Percentiles rank a stretch among this genome's conserved stretches.
These are phyloP conservation scores for Citeromyces matritensis DNA, from an alignment of 805 yeast species.

Conservation along the genomic window DNA sequence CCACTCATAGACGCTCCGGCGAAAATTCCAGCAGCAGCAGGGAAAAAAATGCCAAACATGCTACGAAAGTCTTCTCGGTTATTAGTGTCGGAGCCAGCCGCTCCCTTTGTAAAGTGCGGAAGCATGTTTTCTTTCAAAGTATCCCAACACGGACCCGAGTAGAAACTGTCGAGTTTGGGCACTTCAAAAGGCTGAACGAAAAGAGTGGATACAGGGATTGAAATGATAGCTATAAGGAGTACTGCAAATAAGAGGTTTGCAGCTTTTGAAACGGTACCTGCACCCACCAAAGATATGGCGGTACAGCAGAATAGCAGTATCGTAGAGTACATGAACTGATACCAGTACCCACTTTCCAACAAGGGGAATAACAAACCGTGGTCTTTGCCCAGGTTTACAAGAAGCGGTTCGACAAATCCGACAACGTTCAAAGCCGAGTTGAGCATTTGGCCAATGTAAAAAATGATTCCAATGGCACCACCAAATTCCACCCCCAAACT, in stretches of 20 bases:
- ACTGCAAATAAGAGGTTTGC: conserved; percentile 62
- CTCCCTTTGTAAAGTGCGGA: conserved; percentile 78
- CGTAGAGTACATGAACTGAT: conserved; percentile 61
- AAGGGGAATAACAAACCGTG: conserved; percentile 39
- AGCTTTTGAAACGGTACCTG: conserved; percentile 67
- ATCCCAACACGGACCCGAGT: conserved; percentile 62
- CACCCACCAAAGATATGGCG: conserved; percentile 64
- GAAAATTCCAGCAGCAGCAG: conserved; percentile 96
- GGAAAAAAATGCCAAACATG: conserved; percentile 90
- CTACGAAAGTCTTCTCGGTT: conserved; percentile 65
- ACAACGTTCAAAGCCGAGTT: conserved; percentile 89
- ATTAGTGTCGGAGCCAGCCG: conserved; percentile 69
- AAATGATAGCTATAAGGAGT: conserved; percentile 54
- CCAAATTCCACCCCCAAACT: conserved; percentile 97
- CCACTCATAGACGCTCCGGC: conserved; percentile 99
- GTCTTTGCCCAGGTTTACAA: conserved; percentile 57
- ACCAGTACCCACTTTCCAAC: conserved; percentile 54
- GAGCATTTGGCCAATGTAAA: conserved; percentile 86
- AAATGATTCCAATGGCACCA: conserved; percentile 91
- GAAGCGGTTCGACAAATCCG: conserved; percentile 84
- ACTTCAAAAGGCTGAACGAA: conserved; percentile 47
- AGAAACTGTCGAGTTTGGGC: conserved; percentile 29
- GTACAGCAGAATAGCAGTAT: conserved; percentile 56
- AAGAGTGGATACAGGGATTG: conserved; percentile 69
- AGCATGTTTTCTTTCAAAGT: conserved; percentile 52